Evolutionary conservation across 2,329 filamentous ascomycete genomes (phyloP).

Genomic region (Elsinoe perseae): DNA sequence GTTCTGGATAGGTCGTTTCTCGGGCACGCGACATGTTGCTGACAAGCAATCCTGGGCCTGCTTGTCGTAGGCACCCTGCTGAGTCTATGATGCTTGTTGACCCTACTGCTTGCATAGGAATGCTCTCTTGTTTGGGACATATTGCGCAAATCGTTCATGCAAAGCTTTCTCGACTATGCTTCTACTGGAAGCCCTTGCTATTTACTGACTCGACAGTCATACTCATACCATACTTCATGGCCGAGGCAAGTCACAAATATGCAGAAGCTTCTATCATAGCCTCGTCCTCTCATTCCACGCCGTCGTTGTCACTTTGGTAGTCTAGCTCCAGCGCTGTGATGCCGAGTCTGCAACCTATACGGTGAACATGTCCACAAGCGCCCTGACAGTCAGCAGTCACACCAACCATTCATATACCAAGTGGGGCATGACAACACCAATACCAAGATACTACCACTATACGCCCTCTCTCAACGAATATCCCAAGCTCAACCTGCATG

Average conservation of each 20-base stretch:
- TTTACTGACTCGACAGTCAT: not conserved
- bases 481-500: not conserved
- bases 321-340: not conserved
- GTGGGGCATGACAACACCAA: not conserved
- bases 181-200: not conserved
- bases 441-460: not conserved
- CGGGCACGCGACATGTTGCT: not conserved
- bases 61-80: not conserved
- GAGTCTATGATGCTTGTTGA: not conserved
- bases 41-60: not conserved
- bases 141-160: not conserved
- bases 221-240: not conserved
- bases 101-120: not conserved
- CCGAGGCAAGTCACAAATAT: not conserved
- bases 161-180: not conserved
- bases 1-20: not conserved
- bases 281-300: not conserved
- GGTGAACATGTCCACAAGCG: not conserved
- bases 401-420: not conserved
- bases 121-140: not conserved
- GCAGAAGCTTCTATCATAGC: no score
- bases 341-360: not conserved
- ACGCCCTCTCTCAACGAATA: not conserved
- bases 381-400: not conserved
- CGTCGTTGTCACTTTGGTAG: not conserved